A percentile compares a stretch with the other conserved stretches of the same genome.
Conservation (phyloP, 2,329 filamentous ascomycete genomes). For the Hypocrella siamensis region DNA sequence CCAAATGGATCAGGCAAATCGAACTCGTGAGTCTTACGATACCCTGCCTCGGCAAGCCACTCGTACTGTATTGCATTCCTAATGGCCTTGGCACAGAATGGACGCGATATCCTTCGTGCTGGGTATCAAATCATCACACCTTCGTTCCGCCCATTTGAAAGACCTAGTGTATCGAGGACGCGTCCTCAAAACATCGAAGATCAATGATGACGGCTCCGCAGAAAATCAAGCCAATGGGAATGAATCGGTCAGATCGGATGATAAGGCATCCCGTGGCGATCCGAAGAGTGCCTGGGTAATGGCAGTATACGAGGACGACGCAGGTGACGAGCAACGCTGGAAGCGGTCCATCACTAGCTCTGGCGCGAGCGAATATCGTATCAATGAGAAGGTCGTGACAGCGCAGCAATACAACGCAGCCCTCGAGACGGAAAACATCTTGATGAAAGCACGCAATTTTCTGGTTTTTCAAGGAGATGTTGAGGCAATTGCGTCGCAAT, state of each 20-base stretch:
- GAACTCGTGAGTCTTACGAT: slow-evolving; percentile 55
- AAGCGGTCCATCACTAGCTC: slow-evolving; percentile 83
- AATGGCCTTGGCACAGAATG: slow-evolving; percentile 48
- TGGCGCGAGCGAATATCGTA: slow-evolving; percentile 87
- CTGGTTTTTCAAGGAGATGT: slow-evolving; percentile 97
- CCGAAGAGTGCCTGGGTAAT: slow-evolving; percentile 97
- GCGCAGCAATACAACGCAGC: slow-evolving; percentile 89
- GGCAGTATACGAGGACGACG: slow-evolving; percentile 97
- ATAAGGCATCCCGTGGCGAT: slow-evolving; percentile 56
- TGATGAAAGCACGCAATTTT: slow-evolving; percentile 97
- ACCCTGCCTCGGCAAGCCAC: background rate
- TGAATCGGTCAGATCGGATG: slow-evolving; percentile 44
- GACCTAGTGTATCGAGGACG: slow-evolving; percentile 93
- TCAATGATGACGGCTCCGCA: slow-evolving; percentile 79
- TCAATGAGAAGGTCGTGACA: slow-evolving; percentile 81
- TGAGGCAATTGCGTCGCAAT: slow-evolving; percentile 90
- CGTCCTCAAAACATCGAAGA: slow-evolving; percentile 80
- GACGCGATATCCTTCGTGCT: slow-evolving; percentile 98
- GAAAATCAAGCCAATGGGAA: slow-evolving; percentile 45
- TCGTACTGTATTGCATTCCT: background rate
- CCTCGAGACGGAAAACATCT: slow-evolving; percentile 83
- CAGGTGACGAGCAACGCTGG: slow-evolving; percentile 88
- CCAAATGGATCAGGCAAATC: slow-evolving; percentile 99
- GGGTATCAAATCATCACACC: slow-evolving; percentile 95
- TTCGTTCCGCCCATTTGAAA: slow-evolving; percentile 83